These are phyloP conservation scores for Endotrypanum monterogeii DNA, from an alignment of 208 protist genomes.

Conservation along the genomic window DNA sequence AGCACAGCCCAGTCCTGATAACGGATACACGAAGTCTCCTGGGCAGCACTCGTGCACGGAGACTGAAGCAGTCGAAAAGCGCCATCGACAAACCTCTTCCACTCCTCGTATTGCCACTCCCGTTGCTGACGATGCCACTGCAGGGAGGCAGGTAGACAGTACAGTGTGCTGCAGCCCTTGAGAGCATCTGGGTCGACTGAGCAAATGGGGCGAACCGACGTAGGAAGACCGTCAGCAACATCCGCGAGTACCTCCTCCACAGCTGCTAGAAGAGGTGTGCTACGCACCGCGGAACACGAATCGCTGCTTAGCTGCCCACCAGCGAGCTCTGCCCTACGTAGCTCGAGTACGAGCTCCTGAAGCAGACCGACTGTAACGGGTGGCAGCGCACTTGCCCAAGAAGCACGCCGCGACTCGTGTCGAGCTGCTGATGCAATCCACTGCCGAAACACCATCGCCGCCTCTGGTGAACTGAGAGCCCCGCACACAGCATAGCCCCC, in stretches of 20 bases:
- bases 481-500: not conserved
- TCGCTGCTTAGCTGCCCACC: not conserved
- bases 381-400: slow-evolving; percentile 6
- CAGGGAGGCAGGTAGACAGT: slow-evolving; percentile 6
- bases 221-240: not conserved
- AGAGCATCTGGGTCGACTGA: not conserved
- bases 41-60: not conserved
- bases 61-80: not conserved
- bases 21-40: slow-evolving; percentile 9
- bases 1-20: slow-evolving; percentile 24
- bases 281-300: not conserved
- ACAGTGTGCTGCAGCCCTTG: not conserved
- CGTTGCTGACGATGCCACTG: slow-evolving; percentile 19
- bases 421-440: slow-evolving; percentile 8
- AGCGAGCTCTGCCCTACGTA: slow-evolving; percentile 4
- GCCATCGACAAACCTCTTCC: not conserved
- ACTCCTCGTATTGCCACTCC: slow-evolving; percentile 11
- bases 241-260: slow-evolving; percentile 1
- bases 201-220: slow-evolving; percentile 1
- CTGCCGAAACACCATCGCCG: slow-evolving; percentile 19
- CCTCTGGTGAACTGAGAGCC: slow-evolving; percentile 3
- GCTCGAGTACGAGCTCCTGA: slow-evolving; percentile 19
- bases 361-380: slow-evolving; percentile 13
- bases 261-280: not conserved
- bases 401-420: not conserved